Conservation (phyloP, 768 basidiomycete species). For the Gelatoporia subvermispora region DNA sequence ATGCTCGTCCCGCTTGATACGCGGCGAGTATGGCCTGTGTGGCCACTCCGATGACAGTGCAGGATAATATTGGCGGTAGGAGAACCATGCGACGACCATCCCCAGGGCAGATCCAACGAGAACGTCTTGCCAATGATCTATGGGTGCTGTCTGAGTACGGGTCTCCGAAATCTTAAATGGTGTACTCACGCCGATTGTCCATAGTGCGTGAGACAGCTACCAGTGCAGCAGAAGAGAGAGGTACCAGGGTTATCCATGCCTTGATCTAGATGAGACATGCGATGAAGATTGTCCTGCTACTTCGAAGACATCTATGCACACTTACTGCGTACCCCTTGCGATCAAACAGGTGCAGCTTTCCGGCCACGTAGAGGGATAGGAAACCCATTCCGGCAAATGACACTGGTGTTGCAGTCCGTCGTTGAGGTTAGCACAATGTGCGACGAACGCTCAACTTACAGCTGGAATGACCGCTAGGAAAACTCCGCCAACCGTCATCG, state of each 20-base stretch:
- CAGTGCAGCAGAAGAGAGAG: constrained; percentile 71
- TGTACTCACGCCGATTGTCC: constrained; percentile 77
- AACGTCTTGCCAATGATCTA: constrained; percentile 93
- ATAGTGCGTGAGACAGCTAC: constrained; percentile 86
- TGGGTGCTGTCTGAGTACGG: constrained; percentile 12
- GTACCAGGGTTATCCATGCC: constrained; percentile 78
- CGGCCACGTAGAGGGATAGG: constrained; percentile 82
- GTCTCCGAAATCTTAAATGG: background rate
- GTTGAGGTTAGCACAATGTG: background rate
- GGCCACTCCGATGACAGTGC: constrained; percentile 56
- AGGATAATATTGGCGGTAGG: constrained; percentile 83
- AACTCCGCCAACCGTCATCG: constrained; percentile 86
- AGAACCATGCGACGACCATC: constrained; percentile 61
- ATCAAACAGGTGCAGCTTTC: constrained; percentile 91
- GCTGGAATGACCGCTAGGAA: constrained; percentile 89
- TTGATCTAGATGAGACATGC: constrained; percentile 35
- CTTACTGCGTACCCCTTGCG: constrained; percentile 64
- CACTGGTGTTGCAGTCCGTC: constrained; percentile 38
- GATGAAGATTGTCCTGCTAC: background rate
- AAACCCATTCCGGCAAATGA: constrained; percentile 93
- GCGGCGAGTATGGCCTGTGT: constrained; percentile 70
- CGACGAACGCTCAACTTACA: constrained; percentile 39
- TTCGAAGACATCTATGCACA: background rate
- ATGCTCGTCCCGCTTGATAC: constrained; percentile 43
- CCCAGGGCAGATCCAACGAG: constrained; percentile 76